Conservation (phyloP, 805 yeast genomes). For the Schizosaccharomyces octosporus region DNA sequence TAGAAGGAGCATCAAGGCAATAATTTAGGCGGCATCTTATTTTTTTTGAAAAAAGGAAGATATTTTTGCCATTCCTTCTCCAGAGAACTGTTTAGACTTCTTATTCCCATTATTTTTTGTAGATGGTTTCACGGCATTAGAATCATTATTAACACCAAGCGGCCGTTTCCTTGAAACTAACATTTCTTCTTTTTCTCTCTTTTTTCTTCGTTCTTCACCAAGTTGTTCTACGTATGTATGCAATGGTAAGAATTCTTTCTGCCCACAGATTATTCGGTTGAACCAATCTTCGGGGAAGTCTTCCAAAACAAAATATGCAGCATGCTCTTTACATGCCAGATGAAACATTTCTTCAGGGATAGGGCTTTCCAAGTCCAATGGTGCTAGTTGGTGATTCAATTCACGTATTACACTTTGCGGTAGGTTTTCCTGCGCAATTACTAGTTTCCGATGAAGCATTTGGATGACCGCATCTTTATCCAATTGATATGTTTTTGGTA, state of each 20-base stretch:
- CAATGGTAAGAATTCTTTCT: background rate
- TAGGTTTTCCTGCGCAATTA: background rate
- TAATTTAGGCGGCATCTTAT: background rate
- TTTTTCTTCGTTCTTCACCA: background rate
- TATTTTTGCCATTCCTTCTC: conserved; percentile 10
- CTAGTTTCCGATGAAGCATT: background rate
- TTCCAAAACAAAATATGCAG: background rate
- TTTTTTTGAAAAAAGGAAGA: conserved; percentile 14
- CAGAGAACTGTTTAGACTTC: background rate
- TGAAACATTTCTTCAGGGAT: background rate
- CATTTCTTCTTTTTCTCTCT: background rate
- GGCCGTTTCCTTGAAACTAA: background rate
- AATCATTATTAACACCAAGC: background rate
- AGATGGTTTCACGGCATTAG: background rate
- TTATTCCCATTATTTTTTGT: background rate
- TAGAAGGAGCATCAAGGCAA: background rate
- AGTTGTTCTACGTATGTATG: background rate
- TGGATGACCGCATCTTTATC: background rate
- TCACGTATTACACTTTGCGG: background rate
- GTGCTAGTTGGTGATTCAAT: background rate
- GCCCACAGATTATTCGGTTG: background rate
- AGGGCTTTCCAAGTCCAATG: background rate
- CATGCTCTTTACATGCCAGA: background rate
- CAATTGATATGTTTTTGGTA: background rate
- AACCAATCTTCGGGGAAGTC: background rate